phyloP scores from a whole-genome alignment of 345 rosid genomes.

The Capsella bursapastoris region DNA sequence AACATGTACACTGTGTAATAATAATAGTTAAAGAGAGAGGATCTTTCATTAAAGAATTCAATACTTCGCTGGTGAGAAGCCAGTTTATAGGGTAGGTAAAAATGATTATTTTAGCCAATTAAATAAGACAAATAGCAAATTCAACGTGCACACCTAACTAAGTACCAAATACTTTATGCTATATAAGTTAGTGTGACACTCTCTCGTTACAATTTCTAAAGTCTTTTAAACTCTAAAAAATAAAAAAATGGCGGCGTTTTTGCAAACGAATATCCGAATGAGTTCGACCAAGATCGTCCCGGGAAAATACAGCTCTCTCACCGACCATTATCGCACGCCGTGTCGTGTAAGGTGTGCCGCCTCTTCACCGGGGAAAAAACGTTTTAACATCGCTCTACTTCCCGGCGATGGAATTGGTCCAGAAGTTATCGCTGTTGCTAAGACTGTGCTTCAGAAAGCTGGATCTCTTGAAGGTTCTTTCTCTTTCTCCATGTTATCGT shows the following conservation, averaged over 20 bases:
- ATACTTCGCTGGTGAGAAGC: no score
- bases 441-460: conserved; percentile 63
- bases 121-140: no score
- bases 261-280: conserved; percentile 44
- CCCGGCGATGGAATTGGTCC: conserved; percentile 97
- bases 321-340: conserved; percentile 34
- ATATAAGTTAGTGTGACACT: background rate
- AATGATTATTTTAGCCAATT: no score
- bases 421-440: conserved; percentile 79
- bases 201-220: background rate
- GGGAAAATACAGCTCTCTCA: conserved; percentile 36
- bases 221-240: no score
- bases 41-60: no score
- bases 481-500: conserved; percentile 1
- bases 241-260: conserved; percentile 49
- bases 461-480: conserved; percentile 77
- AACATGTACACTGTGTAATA: no score
- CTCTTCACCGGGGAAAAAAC: conserved; percentile 47
- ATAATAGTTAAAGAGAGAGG: no score
- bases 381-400: conserved; percentile 73
- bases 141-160: conserved; percentile 40
- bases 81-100: no score
- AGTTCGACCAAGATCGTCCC: conserved; percentile 31
- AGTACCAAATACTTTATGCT: background rate
- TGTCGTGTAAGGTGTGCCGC: conserved; percentile 55